Evolutionary conservation across 2,329 filamentous ascomycete species (phyloP), one percentile per base, ranked within the genome.

Genomic region (Raffaelea ambrosiae): DNA sequence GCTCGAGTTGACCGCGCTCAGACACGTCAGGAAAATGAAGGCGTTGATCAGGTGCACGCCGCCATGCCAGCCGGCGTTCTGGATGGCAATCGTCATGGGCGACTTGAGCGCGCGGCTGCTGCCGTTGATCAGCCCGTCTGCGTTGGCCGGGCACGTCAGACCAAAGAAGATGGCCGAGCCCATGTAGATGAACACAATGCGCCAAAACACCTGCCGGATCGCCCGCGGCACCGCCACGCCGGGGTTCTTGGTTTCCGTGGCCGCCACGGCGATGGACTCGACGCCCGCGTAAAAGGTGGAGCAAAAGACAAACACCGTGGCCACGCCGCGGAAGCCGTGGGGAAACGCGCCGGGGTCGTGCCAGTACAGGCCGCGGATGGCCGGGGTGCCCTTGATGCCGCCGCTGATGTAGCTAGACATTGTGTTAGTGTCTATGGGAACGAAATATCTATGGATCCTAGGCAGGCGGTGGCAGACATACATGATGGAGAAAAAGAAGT

Each of bases 41-140:
- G 81, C 83, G 54, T 90, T 90, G 67, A 90, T 84, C 1, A 90
- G 73, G 59, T 90, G 80, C 1, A 85, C 83, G 47, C 83, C 86
- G 22, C 77, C 79, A 47, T 83, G 64, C 77, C 83, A 89, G 1
- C 85, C 85, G 1, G 85, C 86, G 50, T 79, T 86, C 52, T 84
- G 77, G 41, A 90, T 77, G 1, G 84, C 83, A 51, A 88, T 77
- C 0, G 83, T 88, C 74, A 88, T 84, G 1, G 84, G 83, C 19
- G 80, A 85, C 63, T 83, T 76, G 22, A 88, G 70, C 0, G 83
- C 82, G 49, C 81, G 77, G 48, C 76, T 80, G 3, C 62, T 63
- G 4, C 77, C 78, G 23, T 77, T 79, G 38, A 85, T 70, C 1
- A 90, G 72, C 1, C 75, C 77, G 3, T 73, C 65, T 1, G 82